A percentile compares a stretch with the other conserved stretches of the same genome.
These are phyloP conservation scores for Neoboletus brunneissimus DNA, from an alignment of 768 basidiomycete genomes.

Conservation along the genomic window DNA sequence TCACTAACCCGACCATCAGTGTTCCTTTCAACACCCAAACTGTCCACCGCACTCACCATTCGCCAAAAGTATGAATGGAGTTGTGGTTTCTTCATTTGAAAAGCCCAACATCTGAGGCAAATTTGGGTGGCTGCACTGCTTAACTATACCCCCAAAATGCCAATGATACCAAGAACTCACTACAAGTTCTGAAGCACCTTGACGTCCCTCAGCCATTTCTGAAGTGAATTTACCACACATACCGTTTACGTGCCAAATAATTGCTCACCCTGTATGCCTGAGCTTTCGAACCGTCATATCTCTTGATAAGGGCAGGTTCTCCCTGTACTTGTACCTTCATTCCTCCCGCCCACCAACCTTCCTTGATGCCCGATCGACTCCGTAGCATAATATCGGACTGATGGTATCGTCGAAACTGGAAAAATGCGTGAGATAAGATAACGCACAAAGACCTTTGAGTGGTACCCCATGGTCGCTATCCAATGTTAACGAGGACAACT, in stretches of 20 bases:
- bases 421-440: slow-evolving; percentile 5
- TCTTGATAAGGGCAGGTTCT: slow-evolving; percentile 40
- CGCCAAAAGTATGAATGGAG: slow-evolving; percentile 51
- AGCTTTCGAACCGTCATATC: slow-evolving; percentile 40
- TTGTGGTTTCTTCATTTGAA: slow-evolving; percentile 42
- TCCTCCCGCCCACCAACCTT: slow-evolving; percentile 49
- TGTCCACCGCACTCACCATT: slow-evolving; percentile 33
- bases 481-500: slow-evolving; percentile 19
- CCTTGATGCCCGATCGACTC: slow-evolving; percentile 35
- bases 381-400: slow-evolving; percentile 45
- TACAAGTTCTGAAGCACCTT: slow-evolving; percentile 49
- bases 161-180: slow-evolving; percentile 29
- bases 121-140: slow-evolving; percentile 43
- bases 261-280: slow-evolving; percentile 33
- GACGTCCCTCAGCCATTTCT: slow-evolving; percentile 52
- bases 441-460: no score
- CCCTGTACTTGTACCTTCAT: slow-evolving; percentile 42
- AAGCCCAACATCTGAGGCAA: slow-evolving; percentile 53
- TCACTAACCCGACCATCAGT: slow-evolving; percentile 31
- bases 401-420: slow-evolving; percentile 48
- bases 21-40: background rate
- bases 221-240: background rate
- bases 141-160: background rate
- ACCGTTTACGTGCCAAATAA: background rate
- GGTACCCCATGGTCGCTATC: slow-evolving; percentile 37